These are phyloP conservation scores for Fusarium sp. DNA, from an alignment of 2,329 filamentous ascomycete genomes.

Conservation along the genomic window DNA sequence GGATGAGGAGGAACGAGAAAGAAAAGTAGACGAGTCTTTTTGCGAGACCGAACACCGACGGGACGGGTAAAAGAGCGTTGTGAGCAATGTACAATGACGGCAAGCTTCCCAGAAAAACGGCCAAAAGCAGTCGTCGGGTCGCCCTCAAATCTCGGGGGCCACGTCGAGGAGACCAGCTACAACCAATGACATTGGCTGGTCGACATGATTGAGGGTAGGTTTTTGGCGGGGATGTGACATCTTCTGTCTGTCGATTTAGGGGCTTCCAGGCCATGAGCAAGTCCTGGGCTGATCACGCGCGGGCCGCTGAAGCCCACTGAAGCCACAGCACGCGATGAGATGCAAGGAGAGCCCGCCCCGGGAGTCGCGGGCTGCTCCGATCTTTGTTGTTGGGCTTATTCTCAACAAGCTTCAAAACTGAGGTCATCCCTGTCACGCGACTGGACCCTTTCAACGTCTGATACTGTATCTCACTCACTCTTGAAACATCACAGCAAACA, in stretches of 20 bases:
- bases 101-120: conserved; percentile 33
- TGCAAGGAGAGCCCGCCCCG: background rate
- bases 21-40: background rate
- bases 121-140: background rate
- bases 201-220: conserved; percentile 33
- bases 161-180: background rate
- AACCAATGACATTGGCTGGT: conserved; percentile 28
- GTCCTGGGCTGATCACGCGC: conserved; percentile 6
- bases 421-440: conserved; percentile 25
- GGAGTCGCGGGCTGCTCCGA: background rate
- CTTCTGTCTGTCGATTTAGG: conserved; percentile 22
- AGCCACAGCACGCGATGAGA: conserved; percentile 14
- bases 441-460: background rate
- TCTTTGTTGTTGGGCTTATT: conserved; percentile 26
- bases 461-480: background rate
- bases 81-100: conserved; percentile 43
- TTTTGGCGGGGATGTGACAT: conserved; percentile 19
- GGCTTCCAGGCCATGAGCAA: conserved; percentile 1
- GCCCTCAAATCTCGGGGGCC: conserved; percentile 37
- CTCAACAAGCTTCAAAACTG: background rate
- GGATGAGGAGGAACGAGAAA: background rate
- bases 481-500: background rate
- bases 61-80: conserved; percentile 1
- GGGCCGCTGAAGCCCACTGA: conserved; percentile 16
- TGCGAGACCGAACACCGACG: background rate